Conservation (phyloP, 2,329 filamentous ascomycete species). For the Colletotrichum shisoi region DNA sequence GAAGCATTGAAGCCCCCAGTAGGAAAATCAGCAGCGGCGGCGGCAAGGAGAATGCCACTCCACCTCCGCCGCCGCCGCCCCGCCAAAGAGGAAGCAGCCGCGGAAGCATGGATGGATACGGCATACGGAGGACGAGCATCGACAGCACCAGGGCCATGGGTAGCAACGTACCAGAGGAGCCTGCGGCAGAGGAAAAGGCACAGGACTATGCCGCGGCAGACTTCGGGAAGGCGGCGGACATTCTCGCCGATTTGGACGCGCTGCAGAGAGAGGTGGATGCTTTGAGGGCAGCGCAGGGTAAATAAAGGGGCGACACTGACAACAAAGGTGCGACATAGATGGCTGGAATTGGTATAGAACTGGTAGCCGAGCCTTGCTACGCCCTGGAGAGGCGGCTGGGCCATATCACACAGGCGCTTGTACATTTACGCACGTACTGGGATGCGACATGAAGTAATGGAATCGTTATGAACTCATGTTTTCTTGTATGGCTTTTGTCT, state of each 20-base stretch:
- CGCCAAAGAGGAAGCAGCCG: slow-evolving; percentile 58
- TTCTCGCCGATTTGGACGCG: slow-evolving; percentile 75
- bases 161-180: slow-evolving; percentile 45
- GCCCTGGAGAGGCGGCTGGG: slow-evolving; percentile 22
- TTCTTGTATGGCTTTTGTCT: background rate
- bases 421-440: slow-evolving; percentile 32
- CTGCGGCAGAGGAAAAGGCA: slow-evolving; percentile 39
- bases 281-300: slow-evolving; percentile 56
- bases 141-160: slow-evolving; percentile 43
- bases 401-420: slow-evolving; percentile 24
- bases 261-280: slow-evolving; percentile 80
- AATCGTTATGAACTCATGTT: slow-evolving; percentile 31
- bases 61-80: slow-evolving; percentile 60
- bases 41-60: slow-evolving; percentile 23
- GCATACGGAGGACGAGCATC: slow-evolving; percentile 46
- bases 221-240: slow-evolving; percentile 59
- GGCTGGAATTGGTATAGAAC: slow-evolving; percentile 25
- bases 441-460: slow-evolving; percentile 39
- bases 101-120: slow-evolving; percentile 51
- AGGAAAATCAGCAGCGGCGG: slow-evolving; percentile 17
- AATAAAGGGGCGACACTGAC: slow-evolving; percentile 7
- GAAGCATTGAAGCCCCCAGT: slow-evolving; percentile 51
- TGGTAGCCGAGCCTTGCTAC: background rate
- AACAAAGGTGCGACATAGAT: slow-evolving; percentile 30
- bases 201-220: slow-evolving; percentile 41